Evolutionary conservation across 2,329 filamentous ascomycete genomes (phyloP), one percentile per base, ranked within the genome.

Genomic region (Diaporthe caulivora): DNA sequence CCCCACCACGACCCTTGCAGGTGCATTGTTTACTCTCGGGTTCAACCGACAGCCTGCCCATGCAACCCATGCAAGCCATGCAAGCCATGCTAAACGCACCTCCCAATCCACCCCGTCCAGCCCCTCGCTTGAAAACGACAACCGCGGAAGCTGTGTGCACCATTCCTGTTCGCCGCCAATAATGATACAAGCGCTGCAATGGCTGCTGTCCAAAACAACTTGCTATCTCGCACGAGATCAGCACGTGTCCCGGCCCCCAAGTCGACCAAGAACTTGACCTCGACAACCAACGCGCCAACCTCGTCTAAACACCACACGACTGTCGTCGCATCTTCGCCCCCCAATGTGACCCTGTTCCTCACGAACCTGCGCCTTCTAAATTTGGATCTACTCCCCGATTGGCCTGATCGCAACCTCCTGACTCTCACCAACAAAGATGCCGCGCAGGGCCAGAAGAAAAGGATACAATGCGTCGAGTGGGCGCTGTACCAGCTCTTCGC

Each of bases 391-490:
- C 88, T 88, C 0, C 86, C 90, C 0, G 95, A 97, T 83, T 98
- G 95, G 94, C 96, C 96, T 0, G 87, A 84, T 24, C 93, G 98
- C 72, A 91, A 90, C 1, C 80, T 87, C 0, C 87, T 92, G 65
- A 93, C 93, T 2, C 94, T 98, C 80, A 90, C 90, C 3, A 86
- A 87, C 5, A 91, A 88, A 72, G 89, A 94, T 78, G 88, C 88
- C 3, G 87, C 88, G 0, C 91, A 92, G 76, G 93, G 93, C 70
- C 93, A 96, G 82, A 97, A 96, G 83, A 93, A 92, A 82, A 91
- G 96, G 70, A 92, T 97, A 49, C 91, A 94, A 78, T 91, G 91
- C 74, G 91, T 95, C 49, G 97, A 99, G 85, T 98, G 96, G 95
- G 91, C 93, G 0, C 86, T 98, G n/a, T 98, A 93, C 82, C 92